Base-by-base conservation (phyloP, 148 eudicot genomes). In the Selenicereus undatus region DNA sequence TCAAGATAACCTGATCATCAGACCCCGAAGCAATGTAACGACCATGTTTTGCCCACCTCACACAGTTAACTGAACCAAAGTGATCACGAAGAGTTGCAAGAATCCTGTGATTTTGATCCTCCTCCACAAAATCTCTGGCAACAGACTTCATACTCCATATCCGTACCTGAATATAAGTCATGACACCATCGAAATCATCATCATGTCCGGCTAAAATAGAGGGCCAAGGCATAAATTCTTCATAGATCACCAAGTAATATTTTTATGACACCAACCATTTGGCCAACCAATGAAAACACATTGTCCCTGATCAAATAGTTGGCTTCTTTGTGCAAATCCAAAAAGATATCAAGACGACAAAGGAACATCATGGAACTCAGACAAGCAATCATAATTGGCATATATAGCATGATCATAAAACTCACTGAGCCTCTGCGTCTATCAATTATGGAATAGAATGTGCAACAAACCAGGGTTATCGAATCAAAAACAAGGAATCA, bases 31-130 rank as follows among this genome's bases (percentile, higher is more conserved):
- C 99, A 85, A 96, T 78, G 76, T 87, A 86, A 5, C 95, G 86
- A 18, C 98, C 95, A 79, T 96, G 99, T 81, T 89, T 96, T 17
- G 97, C 97, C 99, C 99, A 93, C 84, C 99, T 91, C 73, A 95
- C 99, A 88, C 99, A 95, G 66, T 95, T 95, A 24, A 95, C 99
- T 70, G 99, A 93, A 45, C 99, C 98, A 77, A 93, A 96, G 86
- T 96, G 99, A 79, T 96, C 99, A 26, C 97, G 91, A 60, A 96
- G 93, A 60, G 98, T 96, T 56, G 99, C 99, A 80, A 96, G 93
- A 83, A 92, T 93, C 77, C 88, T 86, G 48, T 90, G 88, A 43
- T 87, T 80, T 73, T 95, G 88, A 78, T 88, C 97, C 73, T 89
- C 91, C 74, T 86, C 77, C 75, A 78, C 91, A 36, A 80, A 71